Percentiles rank a stretch among this genome's conserved stretches.
Evolutionary conservation across 768 basidiomycete species (phyloP).

Genomic region (Mycena kentingensis): DNA sequence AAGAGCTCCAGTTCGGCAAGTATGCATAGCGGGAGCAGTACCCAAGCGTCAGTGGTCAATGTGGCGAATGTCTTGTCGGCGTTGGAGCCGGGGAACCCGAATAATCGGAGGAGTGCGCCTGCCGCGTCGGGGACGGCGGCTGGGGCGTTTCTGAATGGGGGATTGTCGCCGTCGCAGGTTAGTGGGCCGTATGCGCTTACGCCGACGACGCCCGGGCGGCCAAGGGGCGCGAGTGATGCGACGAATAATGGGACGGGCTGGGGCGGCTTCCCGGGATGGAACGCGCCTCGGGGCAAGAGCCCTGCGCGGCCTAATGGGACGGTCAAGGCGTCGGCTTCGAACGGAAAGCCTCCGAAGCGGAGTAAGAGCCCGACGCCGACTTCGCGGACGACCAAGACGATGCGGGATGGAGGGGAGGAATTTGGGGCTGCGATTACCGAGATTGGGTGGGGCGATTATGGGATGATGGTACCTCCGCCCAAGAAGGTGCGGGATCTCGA

Average conservation of each 20-base stretch:
- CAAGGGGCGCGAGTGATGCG: constrained; percentile 31
- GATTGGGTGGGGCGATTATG: constrained; percentile 18
- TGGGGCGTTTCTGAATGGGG: constrained; percentile 6
- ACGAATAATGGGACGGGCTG: constrained; percentile 12
- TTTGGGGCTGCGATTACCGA: constrained; percentile 18
- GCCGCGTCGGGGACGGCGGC: constrained; percentile 6
- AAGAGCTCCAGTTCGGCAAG: constrained; percentile 10
- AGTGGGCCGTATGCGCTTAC: constrained; percentile 32
- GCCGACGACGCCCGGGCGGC: constrained; percentile 26
- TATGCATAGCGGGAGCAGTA: constrained; percentile 9
- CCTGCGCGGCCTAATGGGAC: constrained; percentile 4
- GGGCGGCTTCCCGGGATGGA: constrained; percentile 22
- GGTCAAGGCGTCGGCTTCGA: neutral
- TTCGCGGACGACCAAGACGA: constrained; percentile 6
- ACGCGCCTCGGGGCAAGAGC: constrained; percentile 22
- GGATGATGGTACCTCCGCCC: constrained; percentile 16
- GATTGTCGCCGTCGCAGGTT: constrained; percentile 8
- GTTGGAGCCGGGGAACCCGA: constrained; percentile 34
- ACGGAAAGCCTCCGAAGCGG: constrained; percentile 1
- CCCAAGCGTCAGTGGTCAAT: neutral
- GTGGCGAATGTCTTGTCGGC: constrained; percentile 28
- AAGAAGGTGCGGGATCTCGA: constrained; percentile 13
- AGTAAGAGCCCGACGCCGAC: constrained; percentile 15
- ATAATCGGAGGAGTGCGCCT: constrained; percentile 19
- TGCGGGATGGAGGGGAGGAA: constrained; percentile 9